phyloP scores from a whole-genome alignment of 805 yeast species.

The Zygosaccharomyces rouxii region DNA sequence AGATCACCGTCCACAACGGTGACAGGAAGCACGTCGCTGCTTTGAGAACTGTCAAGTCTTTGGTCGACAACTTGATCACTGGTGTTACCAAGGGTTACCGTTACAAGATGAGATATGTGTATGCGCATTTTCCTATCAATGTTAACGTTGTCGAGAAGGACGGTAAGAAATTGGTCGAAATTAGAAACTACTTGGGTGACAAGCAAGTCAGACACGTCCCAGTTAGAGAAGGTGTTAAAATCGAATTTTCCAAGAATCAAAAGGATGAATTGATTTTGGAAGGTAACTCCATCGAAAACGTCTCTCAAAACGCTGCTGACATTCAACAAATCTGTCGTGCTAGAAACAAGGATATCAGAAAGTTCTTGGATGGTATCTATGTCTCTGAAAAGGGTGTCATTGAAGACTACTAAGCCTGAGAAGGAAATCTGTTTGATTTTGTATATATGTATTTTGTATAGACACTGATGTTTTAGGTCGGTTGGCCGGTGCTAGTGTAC shows the following conservation, averaged over 20 bases:
- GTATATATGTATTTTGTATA: background rate
- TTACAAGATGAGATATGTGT: conserved; percentile 99
- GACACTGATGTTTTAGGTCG: background rate
- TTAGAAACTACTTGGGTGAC: conserved; percentile 99
- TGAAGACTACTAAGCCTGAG: conserved; percentile 40
- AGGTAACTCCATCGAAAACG: conserved; percentile 97
- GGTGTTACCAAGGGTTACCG: conserved; percentile 99
- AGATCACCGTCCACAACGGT: conserved; percentile 94
- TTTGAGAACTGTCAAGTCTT: conserved; percentile 95
- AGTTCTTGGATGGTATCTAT: conserved; percentile 99
- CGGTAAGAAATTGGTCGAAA: conserved; percentile 73
- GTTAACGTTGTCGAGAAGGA: conserved; percentile 85
- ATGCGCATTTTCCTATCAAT: conserved; percentile 99
- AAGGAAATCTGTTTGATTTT: background rate
- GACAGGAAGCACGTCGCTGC: conserved; percentile 99
- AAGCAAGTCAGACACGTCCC: conserved; percentile 89
- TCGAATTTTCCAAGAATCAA: conserved; percentile 73
- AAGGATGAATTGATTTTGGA: conserved; percentile 91
- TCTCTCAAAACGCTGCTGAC: conserved; percentile 98
- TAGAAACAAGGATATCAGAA: conserved; percentile 99
- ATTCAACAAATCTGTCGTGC: conserved; percentile 97
- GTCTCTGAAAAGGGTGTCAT: conserved; percentile 93
- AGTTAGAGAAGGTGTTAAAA: conserved; percentile 84
- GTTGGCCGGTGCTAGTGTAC: background rate
- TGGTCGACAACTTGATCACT: conserved; percentile 87